phyloP scores from a whole-genome alignment of 805 yeast species.

The Yarrowia deformans region DNA sequence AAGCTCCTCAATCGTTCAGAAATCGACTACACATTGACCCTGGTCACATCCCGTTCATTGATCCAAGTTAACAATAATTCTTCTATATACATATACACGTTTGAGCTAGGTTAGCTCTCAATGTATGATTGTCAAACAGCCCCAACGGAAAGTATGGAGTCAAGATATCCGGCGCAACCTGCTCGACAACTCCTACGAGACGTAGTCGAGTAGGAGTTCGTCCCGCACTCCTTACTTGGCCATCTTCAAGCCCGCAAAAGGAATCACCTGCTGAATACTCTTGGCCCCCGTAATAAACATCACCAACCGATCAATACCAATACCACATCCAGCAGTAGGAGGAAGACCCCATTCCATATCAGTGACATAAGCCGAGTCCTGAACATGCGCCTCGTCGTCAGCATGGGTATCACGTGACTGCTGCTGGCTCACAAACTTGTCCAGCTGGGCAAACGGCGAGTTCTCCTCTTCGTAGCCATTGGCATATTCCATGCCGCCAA shows the following conservation, averaged over 20 bases:
- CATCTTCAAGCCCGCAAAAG: slow-evolving; percentile 45
- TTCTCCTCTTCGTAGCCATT: slow-evolving; percentile 98
- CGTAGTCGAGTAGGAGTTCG: neutral
- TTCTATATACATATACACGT: too few species aligned
- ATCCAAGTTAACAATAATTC: too few species aligned
- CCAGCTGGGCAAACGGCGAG: slow-evolving; percentile 73
- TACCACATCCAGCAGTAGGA: slow-evolving; percentile 98
- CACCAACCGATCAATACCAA: slow-evolving; percentile 87
- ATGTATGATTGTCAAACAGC: too few species aligned
- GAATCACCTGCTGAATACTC: slow-evolving; percentile 58
- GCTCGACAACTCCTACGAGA: neutral
- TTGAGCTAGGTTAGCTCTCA: too few species aligned
- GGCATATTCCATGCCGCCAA: slow-evolving; percentile 78
- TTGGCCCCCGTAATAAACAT: slow-evolving; percentile 73
- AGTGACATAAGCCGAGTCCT: slow-evolving; percentile 74
- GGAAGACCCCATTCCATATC: slow-evolving; percentile 94
- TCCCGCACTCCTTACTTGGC: slow-evolving; percentile 42
- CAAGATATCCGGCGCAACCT: too few species aligned
- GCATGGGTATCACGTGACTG: slow-evolving; percentile 55
- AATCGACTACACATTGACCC: too few species aligned
- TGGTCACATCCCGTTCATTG: too few species aligned
- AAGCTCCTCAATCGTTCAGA: too few species aligned
- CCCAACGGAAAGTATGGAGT: too few species aligned
- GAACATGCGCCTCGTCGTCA: slow-evolving; percentile 69
- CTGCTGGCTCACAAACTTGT: slow-evolving; percentile 48